Conservation (phyloP, 352 stramenopile species). For the Pythium vanterpoolii region DNA sequence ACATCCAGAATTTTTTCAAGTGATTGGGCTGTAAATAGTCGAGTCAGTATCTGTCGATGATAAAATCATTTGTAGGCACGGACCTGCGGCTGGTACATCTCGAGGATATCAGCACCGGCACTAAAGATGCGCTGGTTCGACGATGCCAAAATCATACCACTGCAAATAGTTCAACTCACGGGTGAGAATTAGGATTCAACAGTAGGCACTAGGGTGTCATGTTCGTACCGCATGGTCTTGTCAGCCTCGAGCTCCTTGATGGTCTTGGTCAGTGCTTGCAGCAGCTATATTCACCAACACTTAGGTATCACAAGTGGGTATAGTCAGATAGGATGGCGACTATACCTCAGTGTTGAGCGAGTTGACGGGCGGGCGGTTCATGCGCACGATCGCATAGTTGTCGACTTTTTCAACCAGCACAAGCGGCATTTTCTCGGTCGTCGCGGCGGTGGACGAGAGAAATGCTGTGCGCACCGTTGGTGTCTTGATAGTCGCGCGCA, state of each 20-base stretch:
- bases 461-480: not conserved
- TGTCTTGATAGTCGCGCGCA: constrained; percentile 13
- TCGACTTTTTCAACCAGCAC: constrained; percentile 72
- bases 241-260: constrained; percentile 74
- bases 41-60: not conserved
- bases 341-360: constrained; percentile 75
- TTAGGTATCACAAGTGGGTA: too few relatives aligned
- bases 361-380: constrained; percentile 81
- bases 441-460: constrained; percentile 11
- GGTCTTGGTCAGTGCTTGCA: constrained; percentile 60
- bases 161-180: constrained; percentile 16
- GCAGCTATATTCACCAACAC: constrained; percentile 33
- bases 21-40: constrained; percentile 27
- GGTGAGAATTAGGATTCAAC: not conserved
- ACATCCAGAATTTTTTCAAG: constrained; percentile 88
- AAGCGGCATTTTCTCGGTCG: constrained; percentile 33
- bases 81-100: constrained; percentile 89
- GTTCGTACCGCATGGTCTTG: constrained; percentile 61
- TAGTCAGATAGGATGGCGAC: too few relatives aligned
- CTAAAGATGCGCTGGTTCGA: constrained; percentile 86
- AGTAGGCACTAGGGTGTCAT: not conserved
- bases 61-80: not conserved
- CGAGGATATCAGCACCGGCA: constrained; percentile 90
- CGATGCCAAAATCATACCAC: constrained; percentile 74
- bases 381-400: constrained; percentile 72